Conservation (phyloP, 2,329 filamentous ascomycete genomes). For the Orbilia oligospora region DNA sequence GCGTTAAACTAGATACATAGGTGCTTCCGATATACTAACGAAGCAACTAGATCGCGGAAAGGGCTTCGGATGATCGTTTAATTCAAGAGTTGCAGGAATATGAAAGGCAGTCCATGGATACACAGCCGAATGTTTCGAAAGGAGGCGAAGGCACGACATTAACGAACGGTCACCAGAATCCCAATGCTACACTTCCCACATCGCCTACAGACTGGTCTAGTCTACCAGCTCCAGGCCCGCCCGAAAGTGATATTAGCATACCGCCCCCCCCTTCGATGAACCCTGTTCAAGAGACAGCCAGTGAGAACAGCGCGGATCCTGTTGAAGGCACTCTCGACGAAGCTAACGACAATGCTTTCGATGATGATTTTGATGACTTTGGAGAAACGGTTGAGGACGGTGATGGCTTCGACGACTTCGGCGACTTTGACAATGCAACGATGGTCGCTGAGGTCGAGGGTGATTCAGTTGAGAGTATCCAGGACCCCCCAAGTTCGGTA, state of each 20-base stretch:
- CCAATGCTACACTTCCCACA: conserved; percentile 6
- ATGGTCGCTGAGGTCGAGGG: conserved; percentile 67
- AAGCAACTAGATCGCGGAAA: conserved; percentile 66
- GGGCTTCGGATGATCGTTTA: conserved; percentile 68
- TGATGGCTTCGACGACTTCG: conserved; percentile 72
- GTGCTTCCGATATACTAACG: conserved; percentile 12
- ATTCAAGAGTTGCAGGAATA: conserved; percentile 71
- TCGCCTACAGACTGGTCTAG: conserved; percentile 1
- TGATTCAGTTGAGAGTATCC: not conserved
- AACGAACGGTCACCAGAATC: conserved; percentile 45
- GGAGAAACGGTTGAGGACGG: conserved; percentile 69
- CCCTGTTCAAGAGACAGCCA: conserved; percentile 41
- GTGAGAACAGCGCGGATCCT: conserved; percentile 63
- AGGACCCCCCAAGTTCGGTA: conserved; percentile 27
- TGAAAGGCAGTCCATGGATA: conserved; percentile 72
- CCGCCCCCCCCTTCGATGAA: conserved; percentile 18
- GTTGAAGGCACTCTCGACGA: conserved; percentile 75
- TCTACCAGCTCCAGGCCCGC: conserved; percentile 20
- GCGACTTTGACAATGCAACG: conserved; percentile 79
- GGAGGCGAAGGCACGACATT: conserved; percentile 58
- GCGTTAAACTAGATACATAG: not conserved
- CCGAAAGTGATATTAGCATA: conserved; percentile 32
- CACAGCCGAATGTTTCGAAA: conserved; percentile 75
- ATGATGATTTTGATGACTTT: conserved; percentile 75
- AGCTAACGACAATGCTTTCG: conserved; percentile 70